A percentile compares a stretch with the other conserved stretches of the same genome.
Evolutionary conservation across 129 eudicot species (phyloP).

Genomic region (Flaveria ramosissima): DNA sequence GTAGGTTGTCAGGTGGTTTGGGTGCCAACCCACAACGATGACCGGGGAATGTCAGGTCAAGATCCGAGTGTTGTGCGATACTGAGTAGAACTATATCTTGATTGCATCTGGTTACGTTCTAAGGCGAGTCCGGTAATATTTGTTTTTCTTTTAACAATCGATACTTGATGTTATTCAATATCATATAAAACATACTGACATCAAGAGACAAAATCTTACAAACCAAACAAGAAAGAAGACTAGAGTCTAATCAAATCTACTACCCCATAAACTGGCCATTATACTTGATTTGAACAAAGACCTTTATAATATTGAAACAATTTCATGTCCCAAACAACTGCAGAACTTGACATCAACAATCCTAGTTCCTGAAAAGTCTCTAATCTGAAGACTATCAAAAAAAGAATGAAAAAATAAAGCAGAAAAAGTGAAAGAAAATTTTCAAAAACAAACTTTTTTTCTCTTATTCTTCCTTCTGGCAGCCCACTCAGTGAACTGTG

Average conservation of each 20-base stretch:
- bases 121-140: no score
- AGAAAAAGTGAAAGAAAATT: neutral
- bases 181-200: neutral
- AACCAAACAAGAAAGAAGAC: neutral
- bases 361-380: neutral
- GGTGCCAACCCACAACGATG: no score
- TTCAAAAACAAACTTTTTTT: neutral
- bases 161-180: neutral
- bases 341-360: neutral
- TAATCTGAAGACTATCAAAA: neutral
- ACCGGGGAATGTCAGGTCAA: no score
- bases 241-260: neutral
- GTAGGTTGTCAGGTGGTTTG: no score
- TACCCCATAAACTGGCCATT: neutral
- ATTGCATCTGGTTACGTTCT: no score
- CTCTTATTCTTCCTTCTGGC: constrained; percentile 1
- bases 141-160: no score
- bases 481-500: neutral
- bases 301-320: neutral
- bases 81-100: no score
- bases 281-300: neutral
- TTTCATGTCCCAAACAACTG: neutral
- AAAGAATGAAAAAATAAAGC: neutral
- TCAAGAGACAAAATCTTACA: neutral
- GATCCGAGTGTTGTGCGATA: no score